Evolutionary conservation across 2,329 filamentous ascomycete genomes (phyloP).

Genomic region (Mycosphaerella arachidis): DNA sequence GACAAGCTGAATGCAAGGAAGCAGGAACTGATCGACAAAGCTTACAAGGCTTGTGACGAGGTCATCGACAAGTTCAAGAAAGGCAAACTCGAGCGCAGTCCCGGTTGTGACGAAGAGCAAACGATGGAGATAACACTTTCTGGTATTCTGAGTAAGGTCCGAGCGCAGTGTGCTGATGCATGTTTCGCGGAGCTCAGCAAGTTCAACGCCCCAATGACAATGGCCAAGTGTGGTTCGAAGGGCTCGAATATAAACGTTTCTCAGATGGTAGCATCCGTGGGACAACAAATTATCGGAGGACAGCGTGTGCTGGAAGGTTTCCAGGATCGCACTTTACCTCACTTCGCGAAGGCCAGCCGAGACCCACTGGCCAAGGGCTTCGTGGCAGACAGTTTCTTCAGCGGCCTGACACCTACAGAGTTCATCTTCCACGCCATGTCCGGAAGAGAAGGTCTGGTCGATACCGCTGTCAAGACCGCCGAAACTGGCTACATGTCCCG

Average conservation of each 20-base stretch:
- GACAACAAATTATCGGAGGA: conserved; percentile 95
- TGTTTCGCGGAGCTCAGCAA: conserved; percentile 86
- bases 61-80: conserved; percentile 75
- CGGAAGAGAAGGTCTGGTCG: conserved; percentile 94
- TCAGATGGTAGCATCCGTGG: conserved; percentile 96
- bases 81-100: conserved; percentile 76
- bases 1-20: conserved; percentile 67
- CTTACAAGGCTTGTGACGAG: conserved; percentile 77
- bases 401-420: conserved; percentile 80
- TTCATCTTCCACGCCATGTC: conserved; percentile 99
- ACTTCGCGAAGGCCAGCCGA: conserved; percentile 89
- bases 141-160: conserved; percentile 85
- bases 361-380: conserved; percentile 96
- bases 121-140: conserved; percentile 89
- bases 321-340: conserved; percentile 88
- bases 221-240: conserved; percentile 96
- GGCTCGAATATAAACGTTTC: conserved; percentile 97
- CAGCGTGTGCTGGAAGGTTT: conserved; percentile 93
- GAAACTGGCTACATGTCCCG: conserved; percentile 99
- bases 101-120: conserved; percentile 86
- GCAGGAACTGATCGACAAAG: conserved; percentile 67
- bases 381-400: conserved; percentile 95
- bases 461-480: conserved; percentile 97
- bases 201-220: conserved; percentile 89
- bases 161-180: conserved; percentile 82